Evolutionary conservation across 768 basidiomycete species (phyloP).

Genomic region (Mrakia hoshinonis): DNA sequence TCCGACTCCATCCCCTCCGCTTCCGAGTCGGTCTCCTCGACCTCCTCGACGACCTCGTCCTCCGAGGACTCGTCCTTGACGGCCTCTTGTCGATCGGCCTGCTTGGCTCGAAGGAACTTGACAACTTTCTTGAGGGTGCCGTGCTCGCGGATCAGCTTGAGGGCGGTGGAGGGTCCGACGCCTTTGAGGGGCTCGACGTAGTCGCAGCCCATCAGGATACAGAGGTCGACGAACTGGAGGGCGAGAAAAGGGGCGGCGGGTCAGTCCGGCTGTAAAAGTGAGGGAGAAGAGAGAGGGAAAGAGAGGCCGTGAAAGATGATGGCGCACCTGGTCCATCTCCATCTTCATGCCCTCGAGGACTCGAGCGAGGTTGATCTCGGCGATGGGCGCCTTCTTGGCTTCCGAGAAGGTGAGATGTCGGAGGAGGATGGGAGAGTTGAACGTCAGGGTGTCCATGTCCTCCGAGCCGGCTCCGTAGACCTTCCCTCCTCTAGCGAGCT

Average conservation of each 20-base stretch:
- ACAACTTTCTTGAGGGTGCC: slow-evolving; percentile 63
- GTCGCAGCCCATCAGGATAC: slow-evolving; percentile 92
- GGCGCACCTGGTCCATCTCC: slow-evolving; percentile 78
- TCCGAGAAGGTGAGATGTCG: slow-evolving; percentile 97
- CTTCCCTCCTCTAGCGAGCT: slow-evolving; percentile 91
- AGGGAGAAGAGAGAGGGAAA: neutral
- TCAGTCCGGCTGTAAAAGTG: neutral
- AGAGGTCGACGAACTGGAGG: slow-evolving; percentile 82
- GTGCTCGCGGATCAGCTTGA: slow-evolving; percentile 82
- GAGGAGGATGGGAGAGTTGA: slow-evolving; percentile 78
- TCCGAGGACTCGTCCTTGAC: slow-evolving; percentile 32
- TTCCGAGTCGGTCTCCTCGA: slow-evolving; percentile 21
- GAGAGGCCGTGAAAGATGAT: no score
- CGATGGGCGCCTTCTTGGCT: slow-evolving; percentile 92
- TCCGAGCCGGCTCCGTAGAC: slow-evolving; percentile 97
- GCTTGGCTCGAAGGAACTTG: slow-evolving; percentile 71
- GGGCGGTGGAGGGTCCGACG: slow-evolving; percentile 85
- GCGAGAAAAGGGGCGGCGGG: neutral
- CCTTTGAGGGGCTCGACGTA: slow-evolving; percentile 99
- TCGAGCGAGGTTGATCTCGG: slow-evolving; percentile 72
- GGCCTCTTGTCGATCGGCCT: slow-evolving; percentile 37
- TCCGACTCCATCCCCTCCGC: slow-evolving; percentile 31
- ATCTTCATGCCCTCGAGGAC: slow-evolving; percentile 84
- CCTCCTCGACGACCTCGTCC: slow-evolving; percentile 32
- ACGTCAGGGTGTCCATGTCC: slow-evolving; percentile 99